These are phyloP conservation scores for Dendrothele bispora DNA, from an alignment of 768 basidiomycete species.

Conservation along the genomic window DNA sequence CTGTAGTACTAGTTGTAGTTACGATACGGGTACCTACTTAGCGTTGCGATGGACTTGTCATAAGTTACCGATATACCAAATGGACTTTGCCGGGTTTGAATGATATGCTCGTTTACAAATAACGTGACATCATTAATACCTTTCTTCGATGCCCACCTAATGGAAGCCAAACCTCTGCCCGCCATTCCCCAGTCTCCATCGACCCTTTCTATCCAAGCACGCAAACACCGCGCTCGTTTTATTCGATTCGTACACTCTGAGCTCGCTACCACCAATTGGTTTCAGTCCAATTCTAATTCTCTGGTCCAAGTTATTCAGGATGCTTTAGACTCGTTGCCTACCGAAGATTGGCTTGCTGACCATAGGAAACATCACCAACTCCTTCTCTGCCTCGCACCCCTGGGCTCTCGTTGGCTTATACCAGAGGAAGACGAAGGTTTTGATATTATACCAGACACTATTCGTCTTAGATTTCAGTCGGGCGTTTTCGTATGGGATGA, in stretches of 20 bases:
- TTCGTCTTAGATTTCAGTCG: background rate
- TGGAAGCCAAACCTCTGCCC: slow-evolving; percentile 11
- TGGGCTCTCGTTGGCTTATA: slow-evolving; percentile 26
- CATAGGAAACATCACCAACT: slow-evolving; percentile 40
- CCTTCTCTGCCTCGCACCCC: slow-evolving; percentile 49
- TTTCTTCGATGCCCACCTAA: too few species aligned
- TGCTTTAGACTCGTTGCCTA: slow-evolving; percentile 38
- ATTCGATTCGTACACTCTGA: slow-evolving; percentile 42
- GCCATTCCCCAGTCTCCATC: background rate
- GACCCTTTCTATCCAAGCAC: slow-evolving; percentile 37
- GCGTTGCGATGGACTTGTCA: too few species aligned
- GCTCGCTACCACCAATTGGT: slow-evolving; percentile 23
- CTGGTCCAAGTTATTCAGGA: slow-evolving; percentile 49
- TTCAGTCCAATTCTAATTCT: slow-evolving; percentile 30
- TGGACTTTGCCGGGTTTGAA: too few species aligned
- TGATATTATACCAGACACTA: slow-evolving; percentile 33
- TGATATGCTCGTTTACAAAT: too few species aligned
- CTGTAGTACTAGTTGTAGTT: too few species aligned
- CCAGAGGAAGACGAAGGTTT: slow-evolving; percentile 41
- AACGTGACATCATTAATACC: too few species aligned
- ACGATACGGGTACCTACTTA: too few species aligned
- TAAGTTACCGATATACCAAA: too few species aligned
- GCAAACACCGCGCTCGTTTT: slow-evolving; percentile 38
- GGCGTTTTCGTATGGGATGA: slow-evolving; percentile 11
- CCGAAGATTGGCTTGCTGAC: slow-evolving; percentile 24